Evolutionary conservation across 2,329 filamentous ascomycete genomes (phyloP).

Genomic region (Calonectria montana): DNA sequence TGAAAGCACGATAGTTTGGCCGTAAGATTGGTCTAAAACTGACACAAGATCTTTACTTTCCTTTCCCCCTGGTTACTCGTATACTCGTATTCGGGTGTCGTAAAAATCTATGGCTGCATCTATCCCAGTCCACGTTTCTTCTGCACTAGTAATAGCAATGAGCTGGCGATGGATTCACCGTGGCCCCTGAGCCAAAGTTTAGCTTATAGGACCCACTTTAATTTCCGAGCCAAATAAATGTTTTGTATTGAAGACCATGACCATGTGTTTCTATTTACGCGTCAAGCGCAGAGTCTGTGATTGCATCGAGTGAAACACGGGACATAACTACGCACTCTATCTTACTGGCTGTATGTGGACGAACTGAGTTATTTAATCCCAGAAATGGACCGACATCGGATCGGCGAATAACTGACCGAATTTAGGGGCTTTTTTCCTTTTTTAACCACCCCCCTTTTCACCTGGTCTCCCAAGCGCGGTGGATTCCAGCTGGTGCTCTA

Average conservation of each 20-base stretch:
- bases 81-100: not conserved
- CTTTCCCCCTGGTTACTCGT: not conserved
- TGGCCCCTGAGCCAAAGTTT: not conserved
- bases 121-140: not conserved
- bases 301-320: not conserved
- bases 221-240: not conserved
- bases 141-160: too few species aligned
- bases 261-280: not conserved
- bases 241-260: not conserved
- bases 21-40: not conserved
- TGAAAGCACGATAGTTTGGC: not conserved
- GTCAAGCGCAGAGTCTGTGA: not conserved
- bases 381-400: not conserved
- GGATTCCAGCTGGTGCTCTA: not conserved
- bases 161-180: not conserved
- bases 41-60: not conserved
- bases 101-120: not conserved
- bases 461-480: not conserved
- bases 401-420: constrained; percentile 5
- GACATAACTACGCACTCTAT: not conserved
- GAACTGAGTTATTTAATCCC: not conserved
- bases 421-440: not conserved
- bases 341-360: not conserved
- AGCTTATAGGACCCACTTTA: not conserved
- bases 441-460: constrained; percentile 5